These are phyloP conservation scores for Coprinopsis marcescibilis DNA, from an alignment of 768 basidiomycete genomes.

Conservation along the genomic window DNA sequence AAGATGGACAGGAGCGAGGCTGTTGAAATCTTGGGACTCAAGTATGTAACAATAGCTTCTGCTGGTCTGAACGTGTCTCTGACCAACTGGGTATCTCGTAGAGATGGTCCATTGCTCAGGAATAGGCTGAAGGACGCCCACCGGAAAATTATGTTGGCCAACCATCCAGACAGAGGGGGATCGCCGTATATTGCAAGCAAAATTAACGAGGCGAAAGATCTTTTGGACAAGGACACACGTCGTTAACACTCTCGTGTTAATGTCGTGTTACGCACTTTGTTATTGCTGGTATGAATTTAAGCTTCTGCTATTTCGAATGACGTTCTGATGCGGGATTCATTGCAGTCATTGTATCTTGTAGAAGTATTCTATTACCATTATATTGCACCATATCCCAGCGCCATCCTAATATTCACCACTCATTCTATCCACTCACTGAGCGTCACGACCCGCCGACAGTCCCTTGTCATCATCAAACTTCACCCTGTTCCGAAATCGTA, in stretches of 20 bases:
- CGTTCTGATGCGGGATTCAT: not conserved
- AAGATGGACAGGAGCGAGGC: conserved; percentile 98
- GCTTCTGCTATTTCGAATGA: not conserved
- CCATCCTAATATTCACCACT: conserved; percentile 9
- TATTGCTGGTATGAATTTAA: no score
- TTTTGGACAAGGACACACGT: conserved; percentile 57
- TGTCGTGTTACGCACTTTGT: not conserved
- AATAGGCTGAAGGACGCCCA: conserved; percentile 89
- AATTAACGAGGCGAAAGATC: conserved; percentile 96
- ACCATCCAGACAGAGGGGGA: conserved; percentile 97
- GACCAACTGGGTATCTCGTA: conserved; percentile 30
- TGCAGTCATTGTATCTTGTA: conserved; percentile 4
- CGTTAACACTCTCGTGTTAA: not conserved
- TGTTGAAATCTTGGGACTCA: conserved; percentile 83
- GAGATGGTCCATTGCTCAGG: conserved; percentile 78
- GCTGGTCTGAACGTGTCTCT: no score
- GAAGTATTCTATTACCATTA: conserved; percentile 7
- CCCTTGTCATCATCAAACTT: no score
- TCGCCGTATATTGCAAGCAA: conserved; percentile 98
- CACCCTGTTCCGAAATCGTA: no score
- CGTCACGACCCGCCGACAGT: not conserved
- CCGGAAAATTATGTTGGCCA: conserved; percentile 94
- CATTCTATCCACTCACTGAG: not conserved
- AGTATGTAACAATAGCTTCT: conserved; percentile 46
- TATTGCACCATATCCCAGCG: conserved; percentile 9